phyloP scores from a whole-genome alignment of 164 flowering plant species.

The Stephania japonica region DNA sequence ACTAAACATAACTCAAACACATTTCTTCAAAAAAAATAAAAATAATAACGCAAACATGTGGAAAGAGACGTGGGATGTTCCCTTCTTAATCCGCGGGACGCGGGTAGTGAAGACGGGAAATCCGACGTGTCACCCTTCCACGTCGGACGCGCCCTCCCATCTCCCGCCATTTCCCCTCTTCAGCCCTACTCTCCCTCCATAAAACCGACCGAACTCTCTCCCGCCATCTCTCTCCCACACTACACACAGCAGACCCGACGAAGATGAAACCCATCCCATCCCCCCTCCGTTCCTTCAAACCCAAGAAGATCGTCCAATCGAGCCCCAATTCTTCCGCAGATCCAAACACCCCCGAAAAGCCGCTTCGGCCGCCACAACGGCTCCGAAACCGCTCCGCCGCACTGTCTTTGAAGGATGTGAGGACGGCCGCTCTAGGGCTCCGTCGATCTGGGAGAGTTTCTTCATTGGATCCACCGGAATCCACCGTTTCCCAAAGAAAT shows the following conservation, averaged over 20 bases:
- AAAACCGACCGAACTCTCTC: neutral
- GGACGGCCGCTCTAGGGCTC: conserved; percentile 24
- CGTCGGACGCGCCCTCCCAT: neutral
- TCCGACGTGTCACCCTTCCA: neutral
- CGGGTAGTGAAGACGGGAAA: neutral
- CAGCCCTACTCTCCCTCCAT: neutral
- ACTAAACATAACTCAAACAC: no score
- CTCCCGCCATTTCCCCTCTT: neutral
- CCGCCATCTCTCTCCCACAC: neutral
- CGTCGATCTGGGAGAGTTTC: conserved; percentile 1
- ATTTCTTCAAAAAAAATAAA: no score
- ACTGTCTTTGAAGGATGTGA: conserved; percentile 31
- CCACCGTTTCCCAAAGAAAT: neutral
- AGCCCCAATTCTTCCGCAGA: conserved; percentile 12
- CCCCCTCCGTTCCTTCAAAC: conserved; percentile 18
- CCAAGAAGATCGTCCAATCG: conserved; percentile 24
- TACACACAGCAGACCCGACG: no score
- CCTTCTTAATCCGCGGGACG: no score
- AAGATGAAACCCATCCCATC: conserved; percentile 15
- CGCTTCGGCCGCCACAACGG: conserved; percentile 23
- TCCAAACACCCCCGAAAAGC: conserved; percentile 36
- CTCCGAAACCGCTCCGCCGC: conserved; percentile 19
- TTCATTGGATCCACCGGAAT: conserved; percentile 3
- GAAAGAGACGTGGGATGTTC: no score
- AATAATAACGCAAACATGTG: no score